phyloP scores from a whole-genome alignment of 1,284 basidiomycete genomes.

The Ceratobasidium sp. region DNA sequence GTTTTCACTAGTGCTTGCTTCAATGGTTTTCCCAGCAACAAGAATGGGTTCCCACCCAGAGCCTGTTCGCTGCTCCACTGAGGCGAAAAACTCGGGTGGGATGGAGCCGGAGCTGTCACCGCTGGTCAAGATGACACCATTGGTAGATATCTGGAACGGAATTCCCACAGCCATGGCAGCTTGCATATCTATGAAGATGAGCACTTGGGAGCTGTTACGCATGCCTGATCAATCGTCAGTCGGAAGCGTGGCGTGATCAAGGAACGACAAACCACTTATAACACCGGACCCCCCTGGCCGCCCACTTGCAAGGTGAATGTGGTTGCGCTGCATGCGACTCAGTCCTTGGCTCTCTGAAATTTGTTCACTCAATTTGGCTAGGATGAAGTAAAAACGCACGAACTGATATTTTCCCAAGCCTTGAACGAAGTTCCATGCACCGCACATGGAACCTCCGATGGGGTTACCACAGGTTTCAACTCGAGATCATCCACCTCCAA shows the following conservation, averaged over 20 bases:
- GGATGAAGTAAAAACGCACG: slow-evolving; percentile 46
- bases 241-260: not conserved
- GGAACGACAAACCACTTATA: slow-evolving; percentile 69
- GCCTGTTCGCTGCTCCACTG: slow-evolving; percentile 59
- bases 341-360: slow-evolving; percentile 72
- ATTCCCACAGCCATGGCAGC: slow-evolving; percentile 75
- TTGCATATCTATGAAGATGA: slow-evolving; percentile 79
- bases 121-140: slow-evolving; percentile 84
- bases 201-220: slow-evolving; percentile 74
- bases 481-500: slow-evolving; percentile 72
- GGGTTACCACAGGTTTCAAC: slow-evolving; percentile 68
- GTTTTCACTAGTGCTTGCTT: not conserved
- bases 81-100: slow-evolving; percentile 67
- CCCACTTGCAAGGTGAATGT: slow-evolving; percentile 86
- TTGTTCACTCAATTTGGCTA: slow-evolving; percentile 15
- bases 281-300: slow-evolving; percentile 65
- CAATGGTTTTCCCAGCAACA: not conserved
- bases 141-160: slow-evolving; percentile 77
- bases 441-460: slow-evolving; percentile 73
- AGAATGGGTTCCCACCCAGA: slow-evolving; percentile 36
- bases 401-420: slow-evolving; percentile 80
- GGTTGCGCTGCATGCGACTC: slow-evolving; percentile 86
- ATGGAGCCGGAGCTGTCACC: slow-evolving; percentile 72
- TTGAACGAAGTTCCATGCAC: slow-evolving; percentile 78
- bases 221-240: slow-evolving; percentile 65